These are phyloP conservation scores for Moelleriella libera DNA, from an alignment of 2,329 filamentous ascomycete genomes.

Conservation along the genomic window DNA sequence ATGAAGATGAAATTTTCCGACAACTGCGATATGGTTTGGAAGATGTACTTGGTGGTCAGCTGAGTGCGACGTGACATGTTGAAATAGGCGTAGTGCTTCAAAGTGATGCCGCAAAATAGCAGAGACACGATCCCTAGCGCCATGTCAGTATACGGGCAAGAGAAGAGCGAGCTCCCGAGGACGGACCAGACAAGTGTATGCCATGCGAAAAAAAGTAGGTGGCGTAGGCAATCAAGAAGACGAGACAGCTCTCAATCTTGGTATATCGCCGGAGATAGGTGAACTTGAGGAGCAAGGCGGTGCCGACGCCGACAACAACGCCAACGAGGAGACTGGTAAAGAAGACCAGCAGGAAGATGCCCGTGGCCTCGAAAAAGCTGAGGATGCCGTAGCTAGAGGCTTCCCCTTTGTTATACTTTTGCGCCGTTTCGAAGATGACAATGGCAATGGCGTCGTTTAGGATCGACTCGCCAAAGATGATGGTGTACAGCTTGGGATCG, in stretches of 20 bases:
- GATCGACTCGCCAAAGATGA: slow-evolving; percentile 98
- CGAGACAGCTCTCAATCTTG: slow-evolving; percentile 91
- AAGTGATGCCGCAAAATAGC: slow-evolving; percentile 91
- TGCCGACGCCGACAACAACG: slow-evolving; percentile 71
- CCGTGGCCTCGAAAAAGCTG: slow-evolving; percentile 80
- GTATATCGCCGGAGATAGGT: slow-evolving; percentile 85
- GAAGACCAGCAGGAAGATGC: slow-evolving; percentile 91
- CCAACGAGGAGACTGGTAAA: slow-evolving; percentile 89
- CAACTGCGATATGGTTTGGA: slow-evolving; percentile 85
- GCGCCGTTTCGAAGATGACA: slow-evolving; percentile 94
- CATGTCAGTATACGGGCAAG: background rate
- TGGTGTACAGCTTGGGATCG: slow-evolving; percentile 93
- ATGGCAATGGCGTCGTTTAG: slow-evolving; percentile 97
- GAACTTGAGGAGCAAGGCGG: slow-evolving; percentile 82
- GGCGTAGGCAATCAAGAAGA: slow-evolving; percentile 87
- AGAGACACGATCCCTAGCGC: slow-evolving; percentile 77
- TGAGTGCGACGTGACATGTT: slow-evolving; percentile 98
- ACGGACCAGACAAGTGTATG: slow-evolving; percentile 83
- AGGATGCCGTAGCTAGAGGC: slow-evolving; percentile 60
- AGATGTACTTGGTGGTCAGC: slow-evolving; percentile 94
- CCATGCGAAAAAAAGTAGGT: slow-evolving; percentile 98
- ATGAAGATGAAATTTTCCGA: slow-evolving; percentile 99
- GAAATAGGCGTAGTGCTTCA: slow-evolving; percentile 99
- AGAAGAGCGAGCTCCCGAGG: background rate
- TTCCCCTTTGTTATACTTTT: slow-evolving; percentile 71